Evolutionary conservation across 495 filamentous ascomycete genomes (phyloP), one percentile per base, ranked within the genome.

Genomic region (Penicillium fimorum): DNA sequence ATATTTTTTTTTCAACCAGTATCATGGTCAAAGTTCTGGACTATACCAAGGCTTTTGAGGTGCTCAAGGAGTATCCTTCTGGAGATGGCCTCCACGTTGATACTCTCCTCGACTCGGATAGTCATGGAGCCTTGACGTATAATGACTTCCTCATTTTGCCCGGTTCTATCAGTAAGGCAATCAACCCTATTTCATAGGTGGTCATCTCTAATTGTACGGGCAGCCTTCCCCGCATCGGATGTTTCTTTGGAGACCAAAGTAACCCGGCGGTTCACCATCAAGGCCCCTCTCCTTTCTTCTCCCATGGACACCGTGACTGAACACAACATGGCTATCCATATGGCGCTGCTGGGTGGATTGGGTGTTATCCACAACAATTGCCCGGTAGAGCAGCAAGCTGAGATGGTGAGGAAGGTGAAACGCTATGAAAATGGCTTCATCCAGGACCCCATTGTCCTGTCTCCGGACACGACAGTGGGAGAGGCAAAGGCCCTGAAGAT

Each of bases 301-400:
- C 95, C 94, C 63, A 99, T 99, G 94, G 94, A 99, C 80, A 99
- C 94, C 27, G 94, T 99, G 66, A 99, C 94, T 15, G 94, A 97
- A 75, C 88, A 95, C 72, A 91, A 93, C 69, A 99, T 99, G 94
- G 94, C 94, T 47, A 97, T 99, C 64, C 90, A 96, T 77, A 96
- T 99, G 88, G 94, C 94, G 35, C 83, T 97, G 42, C 87, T 97
- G 64, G 94, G 94, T 70, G 94, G 94, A 67, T 80, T 99, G 32
- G 94, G 94, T 73, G 90, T 97, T 55, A 95, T 97, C 60, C 94
- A 99, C 76, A 94, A 99, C 82, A 99, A 99, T 80, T 99, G 94
- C 79, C 90, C 92, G 30, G 79, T 89, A 11, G 89, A 96, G 37
- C 88, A 88, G 56, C 94, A 99, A 77, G 94, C 95, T 40, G 92